These are phyloP conservation scores for Tolypocladium capitatum DNA, from an alignment of 2,329 filamentous ascomycete genomes.

Conservation along the genomic window DNA sequence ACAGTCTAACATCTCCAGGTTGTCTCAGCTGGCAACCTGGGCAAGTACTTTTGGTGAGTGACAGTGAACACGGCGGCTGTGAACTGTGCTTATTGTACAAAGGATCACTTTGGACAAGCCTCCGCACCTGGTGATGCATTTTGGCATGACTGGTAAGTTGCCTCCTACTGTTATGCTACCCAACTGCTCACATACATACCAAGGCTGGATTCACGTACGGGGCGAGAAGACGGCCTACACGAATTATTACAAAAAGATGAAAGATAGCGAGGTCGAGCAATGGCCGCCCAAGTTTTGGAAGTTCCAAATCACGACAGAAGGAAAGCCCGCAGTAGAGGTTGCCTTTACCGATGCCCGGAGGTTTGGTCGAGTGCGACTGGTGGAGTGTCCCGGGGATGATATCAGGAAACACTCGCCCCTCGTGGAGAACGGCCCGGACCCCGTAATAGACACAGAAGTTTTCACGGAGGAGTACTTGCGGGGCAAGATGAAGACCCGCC, in stretches of 20 bases:
- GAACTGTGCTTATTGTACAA: neutral
- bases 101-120: slow-evolving; percentile 50
- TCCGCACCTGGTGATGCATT: slow-evolving; percentile 81
- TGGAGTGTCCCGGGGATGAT: slow-evolving; percentile 63
- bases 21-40: slow-evolving; percentile 63
- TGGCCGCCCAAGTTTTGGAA: slow-evolving; percentile 93
- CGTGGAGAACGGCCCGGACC: slow-evolving; percentile 87
- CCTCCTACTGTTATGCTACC: no score
- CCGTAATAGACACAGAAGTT: slow-evolving; percentile 64
- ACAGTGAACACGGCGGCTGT: neutral
- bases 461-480: slow-evolving; percentile 66
- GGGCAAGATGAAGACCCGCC: slow-evolving; percentile 59
- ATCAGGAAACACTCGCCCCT: slow-evolving; percentile 69
- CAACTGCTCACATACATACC: slow-evolving; percentile 1
- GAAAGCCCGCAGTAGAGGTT: slow-evolving; percentile 39
- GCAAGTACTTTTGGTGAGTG: slow-evolving; percentile 84
- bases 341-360: slow-evolving; percentile 79
- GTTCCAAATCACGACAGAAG: slow-evolving; percentile 58
- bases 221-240: slow-evolving; percentile 66
- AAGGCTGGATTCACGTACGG: slow-evolving; percentile 77
- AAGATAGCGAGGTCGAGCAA: slow-evolving; percentile 38
- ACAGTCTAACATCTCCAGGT: slow-evolving; percentile 23
- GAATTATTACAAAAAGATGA: slow-evolving; percentile 66
- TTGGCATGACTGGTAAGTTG: slow-evolving; percentile 52
- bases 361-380: slow-evolving; percentile 65